phyloP scores from a whole-genome alignment of 2,329 filamentous ascomycete species.

The Fusarium circinatum region DNA sequence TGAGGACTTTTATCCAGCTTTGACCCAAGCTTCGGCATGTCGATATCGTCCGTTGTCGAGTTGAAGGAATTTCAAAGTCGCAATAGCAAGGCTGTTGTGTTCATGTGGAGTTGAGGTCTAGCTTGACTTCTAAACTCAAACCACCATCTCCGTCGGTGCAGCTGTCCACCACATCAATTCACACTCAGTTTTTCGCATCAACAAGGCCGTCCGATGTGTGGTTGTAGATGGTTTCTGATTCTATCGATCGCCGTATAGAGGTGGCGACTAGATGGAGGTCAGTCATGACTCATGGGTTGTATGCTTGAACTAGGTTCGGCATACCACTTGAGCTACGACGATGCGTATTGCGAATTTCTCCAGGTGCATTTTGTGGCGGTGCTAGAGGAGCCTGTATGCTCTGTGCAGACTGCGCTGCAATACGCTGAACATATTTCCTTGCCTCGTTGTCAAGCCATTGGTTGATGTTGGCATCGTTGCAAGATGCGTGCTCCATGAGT shows the following conservation, averaged over 20 bases:
- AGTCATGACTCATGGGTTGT: background rate
- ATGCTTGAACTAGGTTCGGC: background rate
- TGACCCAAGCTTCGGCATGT: background rate
- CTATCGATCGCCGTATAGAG: conserved; percentile 9
- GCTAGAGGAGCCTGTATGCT: background rate
- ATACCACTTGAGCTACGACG: conserved; percentile 23
- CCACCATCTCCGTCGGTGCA: background rate
- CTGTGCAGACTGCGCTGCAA: background rate
- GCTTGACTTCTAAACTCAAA: background rate
- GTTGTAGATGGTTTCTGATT: conserved; percentile 48
- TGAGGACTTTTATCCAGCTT: background rate
- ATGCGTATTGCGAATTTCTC: background rate
- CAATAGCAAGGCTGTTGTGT: background rate
- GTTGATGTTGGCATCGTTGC: conserved; percentile 64
- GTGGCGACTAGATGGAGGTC: background rate
- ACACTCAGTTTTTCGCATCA: background rate
- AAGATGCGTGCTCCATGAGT: conserved; percentile 63
- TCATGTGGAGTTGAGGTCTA: background rate
- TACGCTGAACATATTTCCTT: conserved; percentile 56
- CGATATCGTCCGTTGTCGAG: background rate
- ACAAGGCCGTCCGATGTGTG: conserved; percentile 52
- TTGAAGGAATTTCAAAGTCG: conserved; percentile 25
- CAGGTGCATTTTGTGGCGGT: background rate
- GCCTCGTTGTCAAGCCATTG: conserved; percentile 65
- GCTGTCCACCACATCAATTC: background rate